Evolutionary conservation across 2,329 filamentous ascomycete genomes (phyloP).

Genomic region (Pseudogymnoascus sp.): DNA sequence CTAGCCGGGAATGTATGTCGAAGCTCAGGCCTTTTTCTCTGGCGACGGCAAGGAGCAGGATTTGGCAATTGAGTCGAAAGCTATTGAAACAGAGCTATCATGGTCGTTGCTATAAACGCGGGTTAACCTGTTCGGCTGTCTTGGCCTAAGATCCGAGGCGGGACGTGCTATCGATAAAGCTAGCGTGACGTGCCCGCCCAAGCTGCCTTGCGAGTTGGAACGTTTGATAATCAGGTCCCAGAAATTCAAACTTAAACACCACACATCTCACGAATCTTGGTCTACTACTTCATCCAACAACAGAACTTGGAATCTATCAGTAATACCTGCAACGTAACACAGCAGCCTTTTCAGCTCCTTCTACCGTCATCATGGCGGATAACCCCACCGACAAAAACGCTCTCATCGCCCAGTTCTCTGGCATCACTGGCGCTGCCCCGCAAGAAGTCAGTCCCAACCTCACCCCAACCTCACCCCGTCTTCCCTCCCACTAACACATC

Average conservation of each 20-base stretch:
- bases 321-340: slow-evolving; percentile 26
- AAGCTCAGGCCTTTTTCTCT: neutral
- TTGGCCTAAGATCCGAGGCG: slow-evolving; percentile 14
- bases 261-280: slow-evolving; percentile 12
- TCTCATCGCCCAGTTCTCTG: slow-evolving; percentile 44
- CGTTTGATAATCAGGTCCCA: slow-evolving; percentile 4
- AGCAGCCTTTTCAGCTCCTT: slow-evolving; percentile 20
- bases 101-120: neutral
- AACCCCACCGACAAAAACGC: slow-evolving; percentile 32
- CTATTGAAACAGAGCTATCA: neutral
- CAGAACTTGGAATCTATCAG: slow-evolving; percentile 13
- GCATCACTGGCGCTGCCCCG: slow-evolving; percentile 43
- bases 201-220: slow-evolving; percentile 6
- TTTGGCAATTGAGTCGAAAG: neutral
- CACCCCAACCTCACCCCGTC: neutral
- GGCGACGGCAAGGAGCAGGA: neutral
- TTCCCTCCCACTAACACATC: slow-evolving; percentile 12
- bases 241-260: neutral
- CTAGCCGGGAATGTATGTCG: neutral
- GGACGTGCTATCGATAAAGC: slow-evolving; percentile 31
- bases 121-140: neutral
- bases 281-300: neutral
- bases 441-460: slow-evolving; percentile 35
- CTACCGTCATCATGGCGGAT: slow-evolving; percentile 29
- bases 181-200: slow-evolving; percentile 30